These are phyloP conservation scores for Solanum chilense DNA, from an alignment of 257 asterid species.

Conservation along the genomic window DNA sequence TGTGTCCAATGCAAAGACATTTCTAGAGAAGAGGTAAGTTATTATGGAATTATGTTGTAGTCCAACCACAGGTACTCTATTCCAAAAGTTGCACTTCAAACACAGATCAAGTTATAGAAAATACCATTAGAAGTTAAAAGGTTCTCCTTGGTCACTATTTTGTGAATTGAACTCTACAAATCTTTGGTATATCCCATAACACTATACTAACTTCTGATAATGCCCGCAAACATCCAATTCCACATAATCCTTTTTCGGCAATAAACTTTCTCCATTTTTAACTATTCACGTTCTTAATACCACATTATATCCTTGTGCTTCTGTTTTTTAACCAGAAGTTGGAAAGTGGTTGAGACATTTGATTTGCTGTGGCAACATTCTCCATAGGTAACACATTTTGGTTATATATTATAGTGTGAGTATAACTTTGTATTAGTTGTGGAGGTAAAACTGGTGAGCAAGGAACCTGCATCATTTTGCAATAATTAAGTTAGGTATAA, in stretches of 20 bases:
- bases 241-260: background rate
- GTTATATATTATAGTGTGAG: background rate
- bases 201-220: background rate
- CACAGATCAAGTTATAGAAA: background rate
- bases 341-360: background rate
- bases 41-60: background rate
- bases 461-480: background rate
- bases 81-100: background rate
- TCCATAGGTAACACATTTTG: background rate
- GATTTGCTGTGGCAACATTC: background rate
- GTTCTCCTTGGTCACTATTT: background rate
- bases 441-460: background rate
- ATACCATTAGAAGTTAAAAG: background rate
- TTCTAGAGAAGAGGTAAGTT: slow-evolving; percentile 85
- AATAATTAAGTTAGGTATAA: background rate
- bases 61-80: background rate
- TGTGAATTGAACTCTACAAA: background rate
- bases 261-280: background rate
- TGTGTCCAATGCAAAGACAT: slow-evolving; percentile 95
- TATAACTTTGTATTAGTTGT: background rate
- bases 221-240: background rate
- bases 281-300: background rate
- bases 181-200: background rate
- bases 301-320: background rate
- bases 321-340: background rate